Base-by-base conservation (phyloP, 2,329 filamentous ascomycete species). In the Tricladium varicosporioides region DNA sequence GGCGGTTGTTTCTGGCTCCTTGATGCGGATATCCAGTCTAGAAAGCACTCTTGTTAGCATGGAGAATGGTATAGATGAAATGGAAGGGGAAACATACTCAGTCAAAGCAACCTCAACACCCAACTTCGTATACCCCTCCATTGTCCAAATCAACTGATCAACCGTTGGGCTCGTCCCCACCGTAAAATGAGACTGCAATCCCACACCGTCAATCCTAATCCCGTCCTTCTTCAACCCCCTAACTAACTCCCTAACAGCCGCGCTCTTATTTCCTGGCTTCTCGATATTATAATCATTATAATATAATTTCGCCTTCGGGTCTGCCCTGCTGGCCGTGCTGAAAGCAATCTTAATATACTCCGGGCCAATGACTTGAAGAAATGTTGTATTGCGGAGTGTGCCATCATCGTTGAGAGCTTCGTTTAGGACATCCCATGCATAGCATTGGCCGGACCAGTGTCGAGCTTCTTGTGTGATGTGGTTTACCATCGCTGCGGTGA, bases 361-460 rank as follows among this genome's bases (percentile, higher is more conserved):
- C 10, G 78, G 76, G 18, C 83, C 82, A 15, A 87, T 77, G 32
- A 76, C 76, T 31, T 76, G 69, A 69, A 79, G 78, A 71, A 84
- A 87, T 59, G 85, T 76, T 54, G 71, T 75, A 56, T 74, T 65
- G 54, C 81, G 75, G 71, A 75, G 81, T 7, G 74, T 77, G 13
- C 81, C 82, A 62, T 81, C 78, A 16, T 86, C 84, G 56, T 80
- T 77, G 43, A 85, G 75, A 4, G 78, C 80, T 73, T 88, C 84
- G 68, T 88, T 88, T 19, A 86, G 78, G 0, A 88, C 84, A 55
- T 88, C 84, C 84, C 84, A 88, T 31, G 79, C 76, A 68, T 82
- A 82, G 70, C 83, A 85, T 63, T 80, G 75, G 56, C 80, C 78
- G 69, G 79, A 79, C 74, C 80, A 86, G 70, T 86, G 78, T 13